Conservation (phyloP, 129 eudicot species). For the Erigeron canadensis region DNA sequence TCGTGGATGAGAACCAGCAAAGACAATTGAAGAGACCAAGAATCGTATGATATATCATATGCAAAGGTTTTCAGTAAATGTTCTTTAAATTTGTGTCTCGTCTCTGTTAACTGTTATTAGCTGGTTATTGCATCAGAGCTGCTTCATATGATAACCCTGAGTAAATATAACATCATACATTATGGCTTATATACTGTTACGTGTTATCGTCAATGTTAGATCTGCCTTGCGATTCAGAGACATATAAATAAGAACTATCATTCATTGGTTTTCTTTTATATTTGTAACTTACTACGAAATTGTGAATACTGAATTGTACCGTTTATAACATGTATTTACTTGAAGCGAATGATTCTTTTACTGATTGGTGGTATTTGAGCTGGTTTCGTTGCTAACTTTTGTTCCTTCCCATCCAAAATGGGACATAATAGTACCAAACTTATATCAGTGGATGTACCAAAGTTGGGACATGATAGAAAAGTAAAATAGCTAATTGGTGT, state of each 20-base stretch:
- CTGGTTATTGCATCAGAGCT: constrained; percentile 10
- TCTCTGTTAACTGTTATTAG: not conserved
- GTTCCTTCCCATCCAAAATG: not conserved
- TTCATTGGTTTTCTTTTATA: not conserved
- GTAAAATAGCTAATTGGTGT: no score
- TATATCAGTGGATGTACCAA: no score
- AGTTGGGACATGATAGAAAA: no score
- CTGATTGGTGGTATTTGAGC: not conserved
- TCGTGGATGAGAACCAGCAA: constrained; percentile 22
- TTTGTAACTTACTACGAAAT: constrained; percentile 8
- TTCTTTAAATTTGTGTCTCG: constrained; percentile 6
- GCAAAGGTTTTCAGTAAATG: constrained; percentile 13
- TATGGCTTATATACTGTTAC: constrained; percentile 13
- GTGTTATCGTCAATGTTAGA: not conserved
- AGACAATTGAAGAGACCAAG: not conserved
- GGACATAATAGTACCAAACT: no score
- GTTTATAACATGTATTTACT: not conserved
- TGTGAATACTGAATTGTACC: not conserved
- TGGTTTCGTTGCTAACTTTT: not conserved
- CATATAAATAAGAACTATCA: not conserved
- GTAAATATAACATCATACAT: constrained; percentile 26
- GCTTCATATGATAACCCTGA: constrained; percentile 25
- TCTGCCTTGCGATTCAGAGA: not conserved
- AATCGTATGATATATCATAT: constrained; percentile 13
- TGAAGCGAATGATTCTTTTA: not conserved